These are phyloP conservation scores for Flaveria brownii DNA, from an alignment of 129 eudicot species.

Conservation along the genomic window DNA sequence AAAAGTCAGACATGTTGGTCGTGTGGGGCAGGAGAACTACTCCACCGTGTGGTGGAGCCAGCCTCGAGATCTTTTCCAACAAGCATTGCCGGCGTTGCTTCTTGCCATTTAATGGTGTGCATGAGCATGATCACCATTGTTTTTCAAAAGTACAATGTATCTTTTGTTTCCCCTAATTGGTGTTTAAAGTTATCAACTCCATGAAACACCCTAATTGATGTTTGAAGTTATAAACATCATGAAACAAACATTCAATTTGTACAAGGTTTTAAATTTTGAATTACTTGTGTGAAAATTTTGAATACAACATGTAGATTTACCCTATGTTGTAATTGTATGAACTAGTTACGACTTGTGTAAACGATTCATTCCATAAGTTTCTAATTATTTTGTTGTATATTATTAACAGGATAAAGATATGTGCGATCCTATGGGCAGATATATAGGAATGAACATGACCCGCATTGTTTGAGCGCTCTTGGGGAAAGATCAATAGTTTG, in stretches of 20 bases:
- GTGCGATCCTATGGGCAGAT: too few relatives aligned
- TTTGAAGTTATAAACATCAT: background rate
- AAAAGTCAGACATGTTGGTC: conserved; percentile 39
- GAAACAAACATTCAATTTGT: background rate
- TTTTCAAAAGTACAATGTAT: background rate
- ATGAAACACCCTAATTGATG: background rate
- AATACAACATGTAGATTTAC: background rate
- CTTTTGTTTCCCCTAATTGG: background rate
- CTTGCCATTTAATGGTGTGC: conserved; percentile 48
- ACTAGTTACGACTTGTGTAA: background rate
- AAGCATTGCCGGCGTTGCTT: conserved; percentile 74
- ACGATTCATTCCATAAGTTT: too few relatives aligned
- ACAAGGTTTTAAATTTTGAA: background rate
- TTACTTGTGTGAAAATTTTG: background rate
- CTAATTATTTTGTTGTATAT: too few relatives aligned
- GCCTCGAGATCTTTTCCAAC: conserved; percentile 55
- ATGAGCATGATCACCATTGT: background rate
- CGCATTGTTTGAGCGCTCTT: too few relatives aligned
- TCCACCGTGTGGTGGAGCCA: conserved; percentile 75
- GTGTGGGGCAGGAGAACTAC: conserved; percentile 26
- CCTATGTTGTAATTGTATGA: background rate
- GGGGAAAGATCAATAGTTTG: too few relatives aligned
- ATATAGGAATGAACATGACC: too few relatives aligned
- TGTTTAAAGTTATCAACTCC: background rate
- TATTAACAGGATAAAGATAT: too few relatives aligned